These are phyloP conservation scores for Odontarrhena argentea DNA, from an alignment of 345 rosid genomes.

Conservation along the genomic window DNA sequence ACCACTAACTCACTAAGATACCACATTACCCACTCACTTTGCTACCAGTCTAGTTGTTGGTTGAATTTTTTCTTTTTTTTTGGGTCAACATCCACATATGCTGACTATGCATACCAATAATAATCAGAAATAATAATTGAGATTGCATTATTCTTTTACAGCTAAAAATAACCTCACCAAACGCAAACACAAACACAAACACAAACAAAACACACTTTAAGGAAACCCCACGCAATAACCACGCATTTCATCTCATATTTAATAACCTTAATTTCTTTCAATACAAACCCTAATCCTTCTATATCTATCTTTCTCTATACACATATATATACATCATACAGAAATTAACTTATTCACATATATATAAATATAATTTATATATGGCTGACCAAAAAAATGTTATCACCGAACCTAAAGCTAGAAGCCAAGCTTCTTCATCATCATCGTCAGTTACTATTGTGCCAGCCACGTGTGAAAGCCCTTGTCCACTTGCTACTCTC, in stretches of 20 bases:
- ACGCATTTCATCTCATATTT: slow-evolving; percentile 34
- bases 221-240: slow-evolving; percentile 43
- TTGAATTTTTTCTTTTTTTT: too few species aligned
- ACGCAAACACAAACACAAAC: slow-evolving; percentile 9
- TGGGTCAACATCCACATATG: too few species aligned
- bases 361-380: slow-evolving; percentile 8
- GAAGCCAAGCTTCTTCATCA: slow-evolving; percentile 30
- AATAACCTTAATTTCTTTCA: slow-evolving; percentile 26
- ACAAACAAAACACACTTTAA: slow-evolving; percentile 40
- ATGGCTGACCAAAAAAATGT: slow-evolving; percentile 42
- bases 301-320: background rate
- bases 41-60: too few species aligned
- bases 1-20: too few species aligned
- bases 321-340: background rate
- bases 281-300: slow-evolving; percentile 25
- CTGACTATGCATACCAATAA: background rate
- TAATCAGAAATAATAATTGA: background rate
- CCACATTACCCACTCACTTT: too few species aligned
- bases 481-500: slow-evolving; percentile 32
- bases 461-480: slow-evolving; percentile 34
- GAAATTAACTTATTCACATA: too few species aligned
- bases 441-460: slow-evolving; percentile 30
- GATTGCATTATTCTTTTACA: slow-evolving; percentile 13
- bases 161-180: slow-evolving; percentile 25
- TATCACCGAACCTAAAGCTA: slow-evolving; percentile 38